Percentiles rank a stretch among this genome's conserved stretches.
These are phyloP conservation scores for Dactylellina haptotyla DNA, from an alignment of 2,329 filamentous ascomycete species.

Conservation along the genomic window DNA sequence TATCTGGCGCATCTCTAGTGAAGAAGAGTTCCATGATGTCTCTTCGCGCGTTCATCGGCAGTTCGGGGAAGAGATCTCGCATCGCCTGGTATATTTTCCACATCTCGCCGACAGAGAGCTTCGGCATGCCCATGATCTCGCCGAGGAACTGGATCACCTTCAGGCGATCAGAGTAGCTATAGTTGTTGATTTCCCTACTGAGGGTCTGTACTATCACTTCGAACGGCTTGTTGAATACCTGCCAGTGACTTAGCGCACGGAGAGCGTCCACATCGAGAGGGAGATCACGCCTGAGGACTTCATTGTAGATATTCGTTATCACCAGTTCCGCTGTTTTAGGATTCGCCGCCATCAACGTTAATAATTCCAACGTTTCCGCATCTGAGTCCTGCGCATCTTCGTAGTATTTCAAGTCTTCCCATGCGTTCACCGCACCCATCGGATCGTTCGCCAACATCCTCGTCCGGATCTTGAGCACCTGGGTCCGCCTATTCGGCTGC, in stretches of 20 bases:
- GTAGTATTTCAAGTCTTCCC: constrained; percentile 66
- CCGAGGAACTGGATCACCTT: constrained; percentile 56
- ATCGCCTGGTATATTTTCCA: constrained; percentile 47
- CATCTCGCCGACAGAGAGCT: constrained; percentile 17
- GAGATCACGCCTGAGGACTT: constrained; percentile 53
- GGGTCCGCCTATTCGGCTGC: constrained; percentile 74
- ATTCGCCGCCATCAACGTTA: constrained; percentile 50
- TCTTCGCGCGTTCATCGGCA: constrained; percentile 72
- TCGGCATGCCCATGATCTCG: constrained; percentile 54
- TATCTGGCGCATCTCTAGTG: constrained; percentile 77
- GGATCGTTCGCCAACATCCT: constrained; percentile 78
- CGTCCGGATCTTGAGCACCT: constrained; percentile 78
- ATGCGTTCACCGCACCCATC: constrained; percentile 74
- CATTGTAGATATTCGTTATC: constrained; percentile 52
- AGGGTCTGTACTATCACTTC: constrained; percentile 55
- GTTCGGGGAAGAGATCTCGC: constrained; percentile 65
- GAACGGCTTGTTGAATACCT: constrained; percentile 55
- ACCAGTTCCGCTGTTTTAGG: constrained; percentile 26
- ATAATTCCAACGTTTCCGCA: constrained; percentile 51
- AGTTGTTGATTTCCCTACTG: constrained; percentile 54
- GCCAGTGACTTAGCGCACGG: constrained; percentile 43
- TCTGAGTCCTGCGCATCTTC: constrained; percentile 46
- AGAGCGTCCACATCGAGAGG: constrained; percentile 48
- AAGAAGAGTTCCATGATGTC: constrained; percentile 86
- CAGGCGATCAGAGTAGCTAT: constrained; percentile 55